Conservation (phyloP, 2,329 filamentous ascomycete species). For the Phialophora chinensis region DNA sequence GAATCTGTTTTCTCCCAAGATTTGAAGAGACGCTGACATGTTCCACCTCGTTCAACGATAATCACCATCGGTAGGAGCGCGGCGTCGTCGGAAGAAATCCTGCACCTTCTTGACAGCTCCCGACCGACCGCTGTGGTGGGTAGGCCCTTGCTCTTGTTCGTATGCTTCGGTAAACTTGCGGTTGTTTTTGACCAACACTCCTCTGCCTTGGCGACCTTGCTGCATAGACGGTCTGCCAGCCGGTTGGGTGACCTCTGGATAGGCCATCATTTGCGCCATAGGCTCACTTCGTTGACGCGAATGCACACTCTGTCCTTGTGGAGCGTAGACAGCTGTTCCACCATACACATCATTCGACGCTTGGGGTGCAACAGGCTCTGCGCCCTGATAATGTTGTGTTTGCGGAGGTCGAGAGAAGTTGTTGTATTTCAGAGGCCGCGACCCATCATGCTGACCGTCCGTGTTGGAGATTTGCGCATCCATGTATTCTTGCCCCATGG, state of each 20-base stretch:
- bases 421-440: conserved; percentile 30
- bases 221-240: conserved; percentile 50
- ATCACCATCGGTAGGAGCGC: conserved; percentile 29
- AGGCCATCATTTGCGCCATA: conserved; percentile 38
- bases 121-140: conserved; percentile 78
- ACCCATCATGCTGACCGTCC: conserved; percentile 37
- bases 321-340: conserved; percentile 38
- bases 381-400: conserved; percentile 34
- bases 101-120: conserved; percentile 91
- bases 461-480: conserved; percentile 24
- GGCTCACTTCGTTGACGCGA: conserved; percentile 48
- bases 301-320: conserved; percentile 35
- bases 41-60: conserved; percentile 20
- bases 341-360: conserved; percentile 39
- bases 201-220: conserved; percentile 52
- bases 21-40: not conserved
- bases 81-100: conserved; percentile 86
- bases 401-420: conserved; percentile 39
- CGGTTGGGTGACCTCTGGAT: conserved; percentile 49
- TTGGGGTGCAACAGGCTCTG: conserved; percentile 18
- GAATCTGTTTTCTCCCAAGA: conserved; percentile 4
- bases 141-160: conserved; percentile 67
- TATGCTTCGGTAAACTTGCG: conserved; percentile 87
- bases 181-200: conserved; percentile 81
- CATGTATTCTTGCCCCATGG: conserved; percentile 26